Percentiles rank a stretch among this genome's conserved stretches.
Conservation (phyloP, 2,329 filamentous ascomycete species). For the Purpureocillium takamizusanense region DNA sequence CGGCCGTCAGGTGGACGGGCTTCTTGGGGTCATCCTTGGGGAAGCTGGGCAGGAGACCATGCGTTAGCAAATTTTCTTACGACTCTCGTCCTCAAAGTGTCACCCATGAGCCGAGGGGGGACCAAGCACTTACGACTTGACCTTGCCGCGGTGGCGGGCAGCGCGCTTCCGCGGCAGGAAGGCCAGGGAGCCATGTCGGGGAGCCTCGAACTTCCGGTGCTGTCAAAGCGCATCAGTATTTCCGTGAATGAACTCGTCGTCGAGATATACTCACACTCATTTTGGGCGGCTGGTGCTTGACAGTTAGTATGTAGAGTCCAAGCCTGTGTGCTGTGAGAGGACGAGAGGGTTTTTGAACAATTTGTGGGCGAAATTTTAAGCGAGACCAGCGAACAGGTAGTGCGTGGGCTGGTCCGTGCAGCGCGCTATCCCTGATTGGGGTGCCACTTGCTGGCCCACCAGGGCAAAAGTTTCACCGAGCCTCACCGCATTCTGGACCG, state of each 20-base stretch:
- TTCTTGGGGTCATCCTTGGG: conserved; percentile 99
- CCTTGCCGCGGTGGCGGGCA: conserved; percentile 89
- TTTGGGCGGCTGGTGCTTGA: conserved; percentile 27
- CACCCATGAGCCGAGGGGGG: not conserved
- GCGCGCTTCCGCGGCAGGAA: conserved; percentile 88
- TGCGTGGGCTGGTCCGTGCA: conserved; percentile 15
- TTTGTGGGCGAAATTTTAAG: conserved; percentile 31
- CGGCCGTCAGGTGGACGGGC: conserved; percentile 94
- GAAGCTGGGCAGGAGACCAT: conserved; percentile 54
- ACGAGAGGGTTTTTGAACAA: conserved; percentile 15
- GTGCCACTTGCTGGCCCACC: not conserved
- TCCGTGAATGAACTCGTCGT: not conserved
- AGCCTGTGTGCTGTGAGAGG: conserved; percentile 20
- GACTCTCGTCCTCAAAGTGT: not conserved
- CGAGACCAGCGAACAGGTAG: conserved; percentile 16
- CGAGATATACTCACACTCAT: conserved; percentile 29
- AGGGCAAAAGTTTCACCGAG: conserved; percentile 8
- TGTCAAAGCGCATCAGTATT: conserved; percentile 14
- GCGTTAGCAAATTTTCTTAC: conserved; percentile 14
- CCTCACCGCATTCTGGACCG: too few species aligned
- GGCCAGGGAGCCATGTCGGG: conserved; percentile 88
- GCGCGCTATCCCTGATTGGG: conserved; percentile 5
- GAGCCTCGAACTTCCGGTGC: conserved; percentile 65
- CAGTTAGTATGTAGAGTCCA: conserved; percentile 26
- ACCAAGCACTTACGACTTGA: conserved; percentile 73